Conservation (phyloP, 2,329 filamentous ascomycete species). For the Neopestalotiopsis rosae region DNA sequence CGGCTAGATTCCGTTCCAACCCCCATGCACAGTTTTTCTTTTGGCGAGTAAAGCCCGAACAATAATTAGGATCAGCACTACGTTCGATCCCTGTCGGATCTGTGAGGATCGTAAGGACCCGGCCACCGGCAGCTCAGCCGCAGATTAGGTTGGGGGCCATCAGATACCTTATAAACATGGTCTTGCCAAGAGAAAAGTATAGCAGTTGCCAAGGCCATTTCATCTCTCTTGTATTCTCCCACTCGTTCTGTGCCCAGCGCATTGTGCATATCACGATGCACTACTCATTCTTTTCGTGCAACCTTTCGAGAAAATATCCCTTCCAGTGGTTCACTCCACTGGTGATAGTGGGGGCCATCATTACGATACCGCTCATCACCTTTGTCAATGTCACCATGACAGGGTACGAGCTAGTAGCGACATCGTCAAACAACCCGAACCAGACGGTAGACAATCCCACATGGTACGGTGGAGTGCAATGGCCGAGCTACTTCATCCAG, state of each 20-base stretch:
- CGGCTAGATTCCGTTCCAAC: no score
- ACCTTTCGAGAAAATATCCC: constrained; percentile 22
- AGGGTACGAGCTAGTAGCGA: constrained; percentile 22
- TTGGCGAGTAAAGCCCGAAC: no score
- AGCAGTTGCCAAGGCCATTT: neutral
- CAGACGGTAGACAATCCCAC: constrained; percentile 18
- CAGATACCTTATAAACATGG: neutral
- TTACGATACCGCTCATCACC: constrained; percentile 22
- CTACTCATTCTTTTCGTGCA: constrained; percentile 23
- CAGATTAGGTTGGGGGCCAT: neutral
- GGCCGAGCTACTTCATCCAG: constrained; percentile 23
- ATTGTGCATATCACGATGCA: neutral
- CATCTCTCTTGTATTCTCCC: neutral
- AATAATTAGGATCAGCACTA: neutral
- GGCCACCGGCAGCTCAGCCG: neutral
- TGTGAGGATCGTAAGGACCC: neutral
- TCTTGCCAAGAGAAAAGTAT: neutral
- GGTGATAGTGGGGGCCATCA: constrained; percentile 20
- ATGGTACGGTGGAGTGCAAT: constrained; percentile 20
- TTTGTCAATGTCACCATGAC: constrained; percentile 24
- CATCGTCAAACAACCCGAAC: constrained; percentile 20
- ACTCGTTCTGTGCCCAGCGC: neutral
- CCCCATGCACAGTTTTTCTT: no score
- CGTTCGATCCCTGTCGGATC: neutral
- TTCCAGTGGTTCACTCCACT: constrained; percentile 28